Evolutionary conservation across 805 yeast species (phyloP), one percentile per base, ranked within the genome.

Genomic region (Pichia thaimueangensis): DNA sequence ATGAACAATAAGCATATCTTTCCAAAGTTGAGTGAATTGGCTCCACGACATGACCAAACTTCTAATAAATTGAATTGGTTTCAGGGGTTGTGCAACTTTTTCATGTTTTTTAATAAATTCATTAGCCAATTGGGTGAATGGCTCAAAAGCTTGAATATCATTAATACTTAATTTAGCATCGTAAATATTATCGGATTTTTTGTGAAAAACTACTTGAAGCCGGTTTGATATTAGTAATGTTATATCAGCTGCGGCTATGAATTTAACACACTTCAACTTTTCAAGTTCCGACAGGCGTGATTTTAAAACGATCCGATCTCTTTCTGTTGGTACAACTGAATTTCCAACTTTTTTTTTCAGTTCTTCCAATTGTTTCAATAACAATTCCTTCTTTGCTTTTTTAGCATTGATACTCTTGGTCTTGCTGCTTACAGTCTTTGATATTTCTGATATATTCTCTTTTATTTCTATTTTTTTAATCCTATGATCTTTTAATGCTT

Each of bases 281-380:
- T 56, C 55, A 8, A 51, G 35, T 9, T 20, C 16, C 1, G 36
- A 22, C 30, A 58, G 51, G 7, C 42, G 30, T 10, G 40, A 21
- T 16, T 30, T 39, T 17, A 58, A 30, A 8, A 13, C 19, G 3
- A 7, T 9, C 4, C 55, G 22, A 23, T 52, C 58, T 3, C 30
- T 41, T 13, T 41, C 41, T 3, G 55, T 40, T 3, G 63, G 63
- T 3, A 43, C 30, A 7, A 35, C 41, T 17, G 37, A 16, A 13
- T 30, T 12, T n/a, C 36, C 24, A 1, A 51, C 6, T 10, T 39
- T 24, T 5, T 11, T 20, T 17, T 37, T 41, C 2, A 46, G 22
- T 5, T 12, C 30, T 6, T 47, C 28, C 17, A 47, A 35, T 24
- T 51, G 39, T 12, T 35, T 30, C 3, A 39, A 16, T 2, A 47